Conservation (phyloP, 805 yeast genomes). For the Blastobotrys robertii region DNA sequence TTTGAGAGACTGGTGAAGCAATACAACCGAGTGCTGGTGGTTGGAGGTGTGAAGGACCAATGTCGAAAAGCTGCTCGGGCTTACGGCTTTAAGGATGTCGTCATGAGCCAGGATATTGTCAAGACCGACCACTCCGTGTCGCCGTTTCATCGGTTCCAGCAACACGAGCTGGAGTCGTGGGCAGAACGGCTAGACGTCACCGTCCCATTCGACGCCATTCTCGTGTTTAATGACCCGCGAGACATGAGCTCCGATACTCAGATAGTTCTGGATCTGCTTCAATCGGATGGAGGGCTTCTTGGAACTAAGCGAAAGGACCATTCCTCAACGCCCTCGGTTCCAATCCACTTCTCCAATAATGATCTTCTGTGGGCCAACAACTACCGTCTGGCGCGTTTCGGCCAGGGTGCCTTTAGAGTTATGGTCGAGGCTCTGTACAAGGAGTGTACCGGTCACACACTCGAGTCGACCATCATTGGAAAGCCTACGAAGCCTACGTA, state of each 20-base stretch:
- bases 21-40: slow-evolving; percentile 58
- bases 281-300: slow-evolving; percentile 49
- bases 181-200: slow-evolving; percentile 27
- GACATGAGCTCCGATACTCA: slow-evolving; percentile 83
- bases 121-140: slow-evolving; percentile 41
- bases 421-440: slow-evolving; percentile 50
- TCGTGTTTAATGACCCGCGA: slow-evolving; percentile 82
- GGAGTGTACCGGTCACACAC: slow-evolving; percentile 40
- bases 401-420: slow-evolving; percentile 80
- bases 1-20: slow-evolving; percentile 47
- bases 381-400: slow-evolving; percentile 68
- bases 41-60: slow-evolving; percentile 69
- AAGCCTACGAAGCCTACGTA: slow-evolving; percentile 75
- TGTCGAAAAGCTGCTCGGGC: slow-evolving; percentile 62
- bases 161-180: slow-evolving; percentile 36
- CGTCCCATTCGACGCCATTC: slow-evolving; percentile 55
- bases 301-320: slow-evolving; percentile 44
- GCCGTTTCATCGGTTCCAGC: slow-evolving; percentile 54
- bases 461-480: slow-evolving; percentile 58
- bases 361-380: slow-evolving; percentile 87
- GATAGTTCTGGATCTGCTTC: slow-evolving; percentile 59
- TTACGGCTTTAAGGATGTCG: slow-evolving; percentile 72
- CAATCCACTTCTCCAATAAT: slow-evolving; percentile 70
- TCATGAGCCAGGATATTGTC: slow-evolving; percentile 65
- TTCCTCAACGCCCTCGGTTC: slow-evolving; percentile 42